Base-by-base conservation (phyloP, 768 basidiomycete genomes). In the Tulasnella sp. region DNA sequence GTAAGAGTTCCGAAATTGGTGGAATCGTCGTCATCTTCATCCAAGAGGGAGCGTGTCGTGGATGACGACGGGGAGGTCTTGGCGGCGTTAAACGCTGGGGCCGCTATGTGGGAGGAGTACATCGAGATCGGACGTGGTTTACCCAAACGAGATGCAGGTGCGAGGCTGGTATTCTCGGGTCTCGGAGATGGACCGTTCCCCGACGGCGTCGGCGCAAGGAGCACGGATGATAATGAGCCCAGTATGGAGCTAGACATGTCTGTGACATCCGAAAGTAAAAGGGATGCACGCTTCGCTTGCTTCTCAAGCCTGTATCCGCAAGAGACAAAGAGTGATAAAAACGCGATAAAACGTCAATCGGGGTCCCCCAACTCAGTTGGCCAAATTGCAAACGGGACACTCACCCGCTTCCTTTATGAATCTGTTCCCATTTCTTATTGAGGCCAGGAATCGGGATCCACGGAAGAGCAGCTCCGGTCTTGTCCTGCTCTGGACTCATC, bases 351-450 rank as follows among this genome's bases (percentile, higher is more conserved):
- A 59, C 62, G 26, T 63, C n/a, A 71, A 26, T 62, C 35, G 7
- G 44, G 35, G 42, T 69, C 42, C 29, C 9, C 62, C 39, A 19
- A n/a, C 40, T 35, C 36, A 16, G 34, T 59, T n/a, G 32, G 36
- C 35, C 65, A 59, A 2, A 32, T 7, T 41, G 22, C 32, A 42
- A 41, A n/a, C 14, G 8, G 29, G 32, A 72, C n/a, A n/a, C 76
- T n/a, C 67, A 76, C 76, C 73, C 74, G 59, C 73, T 73, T 36
- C 69, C 75, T 34, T 69, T 70, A 34, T 73, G 73, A 14, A 77
- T 42, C 34, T 76, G 75, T 67, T 77, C 76, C 76, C 76, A 76
- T 41, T 75, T 76, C 47, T 74, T 76, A 67, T 77, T 77, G 22
- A 76, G 42, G 26, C 63, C 71, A 19, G 75, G 69, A 29, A 75